phyloP scores from a whole-genome alignment of 331 rosid genomes.

The Cydonia oblonga region DNA sequence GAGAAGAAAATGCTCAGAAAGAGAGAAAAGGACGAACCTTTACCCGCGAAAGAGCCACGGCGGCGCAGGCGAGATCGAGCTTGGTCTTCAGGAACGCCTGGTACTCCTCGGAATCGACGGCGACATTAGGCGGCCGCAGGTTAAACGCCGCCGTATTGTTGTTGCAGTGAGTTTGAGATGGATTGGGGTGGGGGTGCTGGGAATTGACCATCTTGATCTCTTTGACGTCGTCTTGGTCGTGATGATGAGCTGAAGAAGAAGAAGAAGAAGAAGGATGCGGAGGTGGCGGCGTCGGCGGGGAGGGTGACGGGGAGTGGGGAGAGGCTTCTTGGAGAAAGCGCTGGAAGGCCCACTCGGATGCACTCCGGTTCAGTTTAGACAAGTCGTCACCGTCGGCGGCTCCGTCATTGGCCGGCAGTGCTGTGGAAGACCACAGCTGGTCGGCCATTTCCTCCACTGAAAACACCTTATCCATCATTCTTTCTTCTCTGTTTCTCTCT shows the following conservation, averaged over 20 bases:
- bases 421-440: constrained; percentile 37
- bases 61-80: constrained; percentile 91
- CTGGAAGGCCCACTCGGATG: constrained; percentile 91
- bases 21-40: not conserved
- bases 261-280: constrained; percentile 12
- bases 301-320: not conserved
- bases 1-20: not conserved
- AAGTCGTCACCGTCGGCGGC: constrained; percentile 1
- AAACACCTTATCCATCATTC: constrained; percentile 63
- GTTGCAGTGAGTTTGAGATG: not conserved
- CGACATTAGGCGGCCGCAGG: constrained; percentile 9
- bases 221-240: constrained; percentile 16
- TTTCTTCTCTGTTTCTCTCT: constrained; percentile 9
- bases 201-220: constrained; percentile 29
- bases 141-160: not conserved
- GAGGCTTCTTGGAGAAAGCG: constrained; percentile 55
- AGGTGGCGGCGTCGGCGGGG: constrained; percentile 4
- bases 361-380: constrained; percentile 59
- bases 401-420: not conserved
- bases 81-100: constrained; percentile 73
- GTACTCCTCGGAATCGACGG: constrained; percentile 51
- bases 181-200: not conserved
- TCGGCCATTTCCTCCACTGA: constrained; percentile 72
- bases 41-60: constrained; percentile 65
- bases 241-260: constrained; percentile 25